Percentiles rank a stretch among this genome's conserved stretches.
phyloP scores from a whole-genome alignment of 2,329 filamentous ascomycete genomes.

The Colletotrichum horii region DNA sequence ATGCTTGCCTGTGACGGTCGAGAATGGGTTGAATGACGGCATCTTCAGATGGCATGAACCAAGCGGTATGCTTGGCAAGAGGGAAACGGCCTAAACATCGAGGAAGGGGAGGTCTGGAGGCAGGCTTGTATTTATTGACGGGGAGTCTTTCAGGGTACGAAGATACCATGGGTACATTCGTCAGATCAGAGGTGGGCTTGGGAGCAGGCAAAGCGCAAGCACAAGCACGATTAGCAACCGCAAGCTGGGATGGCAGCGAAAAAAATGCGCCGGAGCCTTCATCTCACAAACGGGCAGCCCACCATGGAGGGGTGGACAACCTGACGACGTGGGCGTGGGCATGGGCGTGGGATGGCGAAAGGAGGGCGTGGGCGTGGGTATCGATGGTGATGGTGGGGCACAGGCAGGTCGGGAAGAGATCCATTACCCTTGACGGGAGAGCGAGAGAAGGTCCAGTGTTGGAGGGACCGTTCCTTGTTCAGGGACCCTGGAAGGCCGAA shows the following conservation, averaged over 20 bases:
- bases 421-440: background rate
- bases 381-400: constrained; percentile 7
- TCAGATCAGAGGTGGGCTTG: constrained; percentile 14
- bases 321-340: background rate
- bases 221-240: background rate
- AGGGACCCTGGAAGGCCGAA: constrained; percentile 10
- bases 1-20: constrained; percentile 54
- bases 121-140: constrained; percentile 19
- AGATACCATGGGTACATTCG: constrained; percentile 13
- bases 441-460: background rate
- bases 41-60: constrained; percentile 61
- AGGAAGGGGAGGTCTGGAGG: constrained; percentile 16
- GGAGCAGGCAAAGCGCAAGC: background rate
- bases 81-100: constrained; percentile 4
- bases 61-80: constrained; percentile 49
- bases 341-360: background rate
- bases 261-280: constrained; percentile 10
- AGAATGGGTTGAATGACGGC: constrained; percentile 63
- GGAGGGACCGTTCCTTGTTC: constrained; percentile 16
- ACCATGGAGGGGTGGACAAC: background rate
- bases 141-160: constrained; percentile 8
- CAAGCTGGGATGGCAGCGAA: constrained; percentile 1
- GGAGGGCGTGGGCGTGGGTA: background rate
- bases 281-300: constrained; percentile 18
- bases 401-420: background rate